phyloP scores from a whole-genome alignment of 805 yeast genomes.

The Teunomyces lycoperdinae region DNA sequence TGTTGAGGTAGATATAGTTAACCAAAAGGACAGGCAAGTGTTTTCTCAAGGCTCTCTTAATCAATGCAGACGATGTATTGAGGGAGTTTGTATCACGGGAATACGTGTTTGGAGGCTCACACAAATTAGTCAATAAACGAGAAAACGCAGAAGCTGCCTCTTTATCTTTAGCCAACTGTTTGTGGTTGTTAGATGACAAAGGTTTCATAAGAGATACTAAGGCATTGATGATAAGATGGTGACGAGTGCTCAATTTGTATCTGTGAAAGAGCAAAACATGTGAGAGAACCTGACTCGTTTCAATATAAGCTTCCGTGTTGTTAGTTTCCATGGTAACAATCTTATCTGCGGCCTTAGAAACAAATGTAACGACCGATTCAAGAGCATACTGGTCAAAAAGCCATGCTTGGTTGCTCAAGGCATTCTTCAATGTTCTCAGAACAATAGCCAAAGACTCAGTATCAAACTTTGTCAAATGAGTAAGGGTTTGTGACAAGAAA shows the following conservation, averaged over 20 bases:
- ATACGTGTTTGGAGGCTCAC: constrained; percentile 58
- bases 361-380: constrained; percentile 50
- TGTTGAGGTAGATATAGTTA: constrained; percentile 54
- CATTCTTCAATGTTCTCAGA: constrained; percentile 28
- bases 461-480: constrained; percentile 7
- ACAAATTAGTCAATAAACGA: constrained; percentile 62
- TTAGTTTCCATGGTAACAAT: background rate
- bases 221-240: constrained; percentile 57
- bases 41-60: constrained; percentile 61
- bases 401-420: constrained; percentile 54
- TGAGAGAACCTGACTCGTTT: constrained; percentile 52
- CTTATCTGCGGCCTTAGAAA: constrained; percentile 22
- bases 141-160: constrained; percentile 48
- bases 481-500: constrained; percentile 27
- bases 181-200: constrained; percentile 29
- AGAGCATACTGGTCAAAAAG: constrained; percentile 61
- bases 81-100: constrained; percentile 34
- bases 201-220: constrained; percentile 51
- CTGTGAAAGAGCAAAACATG: constrained; percentile 66
- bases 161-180: constrained; percentile 16
- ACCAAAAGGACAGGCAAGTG: constrained; percentile 58
- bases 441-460: constrained; percentile 9
- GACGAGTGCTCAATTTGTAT: constrained; percentile 64
- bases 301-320: constrained; percentile 15
- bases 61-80: constrained; percentile 52